Evolutionary conservation across 2,329 filamentous ascomycete species (phyloP).

Genomic region (Pyricularia pennisetigena): DNA sequence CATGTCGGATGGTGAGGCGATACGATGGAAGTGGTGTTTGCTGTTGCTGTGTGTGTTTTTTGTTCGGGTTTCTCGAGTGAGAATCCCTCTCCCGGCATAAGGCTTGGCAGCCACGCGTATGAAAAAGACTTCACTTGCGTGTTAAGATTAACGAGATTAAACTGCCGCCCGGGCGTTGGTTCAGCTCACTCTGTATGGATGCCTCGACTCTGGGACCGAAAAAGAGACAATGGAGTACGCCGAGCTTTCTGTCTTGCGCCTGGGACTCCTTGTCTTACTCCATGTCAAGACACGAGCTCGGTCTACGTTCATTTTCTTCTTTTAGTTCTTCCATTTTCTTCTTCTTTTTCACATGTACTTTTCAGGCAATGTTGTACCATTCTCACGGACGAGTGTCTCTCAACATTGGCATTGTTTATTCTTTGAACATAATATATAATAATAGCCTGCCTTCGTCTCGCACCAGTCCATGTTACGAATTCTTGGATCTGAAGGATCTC

Average conservation of each 20-base stretch:
- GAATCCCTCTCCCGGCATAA: not conserved
- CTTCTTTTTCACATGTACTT: not conserved
- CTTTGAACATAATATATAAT: constrained; percentile 1
- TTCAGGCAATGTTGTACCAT: not conserved
- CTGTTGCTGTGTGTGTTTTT: not conserved
- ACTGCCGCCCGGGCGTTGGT: not conserved
- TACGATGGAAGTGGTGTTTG: not conserved
- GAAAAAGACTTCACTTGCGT: not conserved
- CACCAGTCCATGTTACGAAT: not conserved
- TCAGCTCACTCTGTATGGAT: not conserved
- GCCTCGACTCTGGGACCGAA: not conserved
- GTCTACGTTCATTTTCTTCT: not conserved
- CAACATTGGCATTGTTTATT: not conserved
- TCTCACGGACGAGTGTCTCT: not conserved
- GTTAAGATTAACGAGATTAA: not conserved
- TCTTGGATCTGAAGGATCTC: not conserved
- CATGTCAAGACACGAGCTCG: not conserved
- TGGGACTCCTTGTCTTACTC: not conserved
- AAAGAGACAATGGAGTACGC: not conserved
- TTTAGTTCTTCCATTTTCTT: not conserved
- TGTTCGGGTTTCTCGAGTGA: not conserved
- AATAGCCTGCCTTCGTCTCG: not conserved
- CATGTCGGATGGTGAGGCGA: not conserved
- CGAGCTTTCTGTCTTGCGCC: not conserved
- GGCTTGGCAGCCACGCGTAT: not conserved